Evolutionary conservation across 2,329 filamentous ascomycete species (phyloP).

Genomic region (Xylariaceae sp.): DNA sequence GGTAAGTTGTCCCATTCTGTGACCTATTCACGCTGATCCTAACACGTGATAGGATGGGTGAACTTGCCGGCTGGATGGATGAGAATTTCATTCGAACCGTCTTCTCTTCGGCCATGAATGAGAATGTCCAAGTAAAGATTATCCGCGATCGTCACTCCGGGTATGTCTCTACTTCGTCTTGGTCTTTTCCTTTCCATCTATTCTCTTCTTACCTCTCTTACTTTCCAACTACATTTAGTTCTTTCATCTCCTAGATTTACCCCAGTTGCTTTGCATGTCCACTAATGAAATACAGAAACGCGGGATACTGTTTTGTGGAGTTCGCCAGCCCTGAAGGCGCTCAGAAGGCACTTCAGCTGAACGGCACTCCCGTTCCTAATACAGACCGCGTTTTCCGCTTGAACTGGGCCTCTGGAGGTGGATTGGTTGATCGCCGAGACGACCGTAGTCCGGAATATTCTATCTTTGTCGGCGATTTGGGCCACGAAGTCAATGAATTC

Average conservation of each 20-base stretch:
- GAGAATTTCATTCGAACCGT: conserved; percentile 98
- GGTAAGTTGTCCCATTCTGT: conserved; percentile 48
- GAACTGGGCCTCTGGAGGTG: conserved; percentile 98
- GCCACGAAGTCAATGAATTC: conserved; percentile 98
- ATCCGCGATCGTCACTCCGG: conserved; percentile 99
- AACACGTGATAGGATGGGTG: conserved; percentile 80
- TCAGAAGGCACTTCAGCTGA: conserved; percentile 87
- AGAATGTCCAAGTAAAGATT: conserved; percentile 98
- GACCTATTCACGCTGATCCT: neutral
- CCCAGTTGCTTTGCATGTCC: no score
- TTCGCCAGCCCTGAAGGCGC: conserved; percentile 84
- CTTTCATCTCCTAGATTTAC: no score
- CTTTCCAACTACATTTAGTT: neutral
- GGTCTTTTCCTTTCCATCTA: neutral
- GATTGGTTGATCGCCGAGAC: conserved; percentile 91
- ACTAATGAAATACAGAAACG: conserved; percentile 68
- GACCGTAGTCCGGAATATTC: conserved; percentile 95
- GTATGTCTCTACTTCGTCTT: conserved; percentile 53
- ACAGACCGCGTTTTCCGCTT: conserved; percentile 96
- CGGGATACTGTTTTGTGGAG: conserved; percentile 98
- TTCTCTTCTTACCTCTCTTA: no score
- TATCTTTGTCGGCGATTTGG: conserved; percentile 97
- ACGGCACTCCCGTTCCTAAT: conserved; percentile 90
- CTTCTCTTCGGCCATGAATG: conserved; percentile 86
- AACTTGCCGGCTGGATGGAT: conserved; percentile 98